Evolutionary conservation across 2,329 filamentous ascomycete genomes (phyloP), one percentile per base, ranked within the genome.

Genomic region (Didymellaceae sp.): DNA sequence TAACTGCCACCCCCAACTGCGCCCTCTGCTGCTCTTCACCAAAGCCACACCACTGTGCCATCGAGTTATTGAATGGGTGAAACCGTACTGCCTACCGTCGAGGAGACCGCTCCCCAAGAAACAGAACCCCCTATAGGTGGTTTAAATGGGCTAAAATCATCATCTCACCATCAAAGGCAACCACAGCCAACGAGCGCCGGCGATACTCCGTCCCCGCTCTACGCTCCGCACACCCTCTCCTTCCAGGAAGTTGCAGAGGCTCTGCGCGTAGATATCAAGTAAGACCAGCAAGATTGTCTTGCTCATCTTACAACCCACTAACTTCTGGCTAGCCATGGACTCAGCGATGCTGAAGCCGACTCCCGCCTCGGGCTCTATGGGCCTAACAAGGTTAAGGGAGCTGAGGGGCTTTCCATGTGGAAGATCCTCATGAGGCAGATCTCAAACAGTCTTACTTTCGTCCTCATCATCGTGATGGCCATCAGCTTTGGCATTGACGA

Each of bases 381-480:
- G 61, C 80, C 82, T 62, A 91, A 91, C 77, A 82, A 81, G 70
- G 83, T 90, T 77, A 83, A 87, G 74, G 83, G 84, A 75, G 83
- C 86, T 78, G 84, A 86, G 75, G 84, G 86, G 74, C 75, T 87
- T 76, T 89, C 87, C 74, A 67, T 87, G 74, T 89, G 86, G 84
- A 83, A 87, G 76, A 88, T 90, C 77, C 81, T 90, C 76, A 74
- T 90, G 75, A 87, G 86, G 68, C 87, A 90, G 77, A 82, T 90
- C 62, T 88, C 87, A 59, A 90, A 90, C 77, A 88, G 86, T 76
- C 78, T 90, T 74, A 90, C 87, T 58, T 79, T 88, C 69, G 86
- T 80, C 56, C 84, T 91, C 61, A 79, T 91, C 60, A 84, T 89
- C 65, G 88, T 89, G 65, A 90, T 89, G 84, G 85, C 84, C 52